Conservation (phyloP, 164 flowering plant species). For the grape (Vitis vinifera) region ASM3070453v1 NC_081815.1:3341501-3342000, state of each 20-base stretch:
- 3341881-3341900: slow-evolving; percentile 62
- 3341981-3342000: slow-evolving; percentile 68
- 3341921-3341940: slow-evolving; percentile 46
- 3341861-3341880: slow-evolving; percentile 80
- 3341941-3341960: slow-evolving; percentile 42
- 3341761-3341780: neutral
- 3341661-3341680: neutral
- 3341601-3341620: neutral
- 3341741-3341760: neutral
- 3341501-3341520: neutral
- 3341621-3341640: slow-evolving; percentile 9
- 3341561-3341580: slow-evolving; percentile 2
- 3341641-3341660: neutral
- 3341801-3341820: slow-evolving; percentile 11
- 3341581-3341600: neutral
- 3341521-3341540: neutral
- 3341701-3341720: neutral
- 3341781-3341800: slow-evolving; percentile 23
- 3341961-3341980: slow-evolving; percentile 75
- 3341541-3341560: slow-evolving; percentile 17
- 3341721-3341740: too few species aligned
- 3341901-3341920: slow-evolving; percentile 38
- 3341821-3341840: slow-evolving; percentile 46
- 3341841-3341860: slow-evolving; percentile 88
- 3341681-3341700: slow-evolving; percentile 2